Base-by-base conservation (phyloP, 2,329 filamentous ascomycete species). In the Lachnellula cervina region DNA sequence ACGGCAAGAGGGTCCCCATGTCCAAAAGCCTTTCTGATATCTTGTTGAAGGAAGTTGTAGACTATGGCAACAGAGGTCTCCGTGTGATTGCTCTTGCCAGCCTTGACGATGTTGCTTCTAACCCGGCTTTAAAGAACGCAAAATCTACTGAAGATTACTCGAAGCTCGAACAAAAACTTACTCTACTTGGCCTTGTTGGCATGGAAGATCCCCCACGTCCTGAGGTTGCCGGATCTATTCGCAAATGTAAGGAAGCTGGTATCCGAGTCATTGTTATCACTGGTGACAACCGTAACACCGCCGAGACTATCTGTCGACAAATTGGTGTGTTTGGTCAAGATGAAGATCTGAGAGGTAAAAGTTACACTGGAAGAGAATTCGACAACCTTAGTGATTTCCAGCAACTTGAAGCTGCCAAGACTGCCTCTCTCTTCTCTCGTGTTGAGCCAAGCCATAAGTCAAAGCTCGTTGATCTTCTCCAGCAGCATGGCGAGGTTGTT, bases 201-300 rank as follows among this genome's bases (percentile, higher is more conserved):
- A 99, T 99, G 94, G 80, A 97, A 69, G 94, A 99, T 71, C 94
- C 94, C 66, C 94, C 94, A 67, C 90, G 94, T 38, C 89, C 90
- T 48, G 94, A 99, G 75, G 94, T 97, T 11, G 82, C 88, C 51
- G 80, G 77, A 50, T 94, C 94, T 48, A 95, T 99, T 66, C 80
- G 80, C 69, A 89, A 96, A 72, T 99, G 94, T 75, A 89, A 87
- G 72, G 86, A 90, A 60, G 94, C 94, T 64, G 94, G 94, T 64
- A 97, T 99, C 66, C 88, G 94, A 59, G 90, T 99, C 49, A 90
- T 99, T 64, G 94, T 99, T 62, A 97, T 99, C 73, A 99, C 94
- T 52, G 94, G 94, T 68, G 94, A 99, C 75, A 99, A 96, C 76
- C 91, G 88, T 70, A 96, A 95, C 76, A 99, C 94, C 3, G 94